Evolutionary conservation across 768 basidiomycete species (phyloP).

Genomic region (Hemileccinum rubropunctum): DNA sequence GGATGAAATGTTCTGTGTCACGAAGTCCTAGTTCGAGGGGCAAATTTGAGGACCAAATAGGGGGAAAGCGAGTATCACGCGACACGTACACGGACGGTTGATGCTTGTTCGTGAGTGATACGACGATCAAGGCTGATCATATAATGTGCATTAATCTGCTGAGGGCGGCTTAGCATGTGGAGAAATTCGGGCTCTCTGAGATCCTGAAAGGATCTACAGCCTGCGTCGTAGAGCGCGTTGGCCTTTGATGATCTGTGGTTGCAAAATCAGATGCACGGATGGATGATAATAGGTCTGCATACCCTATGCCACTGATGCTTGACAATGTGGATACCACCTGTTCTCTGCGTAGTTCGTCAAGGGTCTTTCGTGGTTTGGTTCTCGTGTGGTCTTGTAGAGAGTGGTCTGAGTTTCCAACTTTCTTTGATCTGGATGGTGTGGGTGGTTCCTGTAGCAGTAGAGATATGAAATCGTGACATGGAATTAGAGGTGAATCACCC

Average conservation of each 20-base stretch:
- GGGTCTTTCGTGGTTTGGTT: constrained; percentile 15
- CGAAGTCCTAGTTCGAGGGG: constrained; percentile 41
- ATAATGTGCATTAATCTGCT: constrained; percentile 42
- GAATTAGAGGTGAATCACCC: constrained; percentile 16
- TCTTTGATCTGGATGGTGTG: constrained; percentile 3
- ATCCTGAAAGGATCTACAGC: constrained; percentile 44
- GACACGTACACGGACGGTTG: constrained; percentile 44
- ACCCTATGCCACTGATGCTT: constrained; percentile 50
- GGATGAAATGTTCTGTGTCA: constrained; percentile 43
- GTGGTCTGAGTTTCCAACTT: background rate
- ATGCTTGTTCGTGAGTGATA: constrained; percentile 41
- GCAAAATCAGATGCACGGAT: background rate
- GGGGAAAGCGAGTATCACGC: background rate
- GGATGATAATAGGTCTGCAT: constrained; percentile 5
- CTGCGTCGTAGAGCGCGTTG: constrained; percentile 46
- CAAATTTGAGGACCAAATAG: background rate
- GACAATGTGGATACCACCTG: constrained; percentile 34
- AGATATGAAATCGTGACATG: constrained; percentile 4
- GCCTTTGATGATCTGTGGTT: constrained; percentile 30
- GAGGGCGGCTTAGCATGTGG: constrained; percentile 36
- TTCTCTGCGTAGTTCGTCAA: constrained; percentile 27
- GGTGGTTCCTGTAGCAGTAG: constrained; percentile 15
- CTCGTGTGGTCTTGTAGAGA: constrained; percentile 4
- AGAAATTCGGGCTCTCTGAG: constrained; percentile 38
- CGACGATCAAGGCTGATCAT: constrained; percentile 35